Conservation (phyloP, 495 filamentous ascomycete genomes). For the Aspergillus saccharolyticus region DNA sequence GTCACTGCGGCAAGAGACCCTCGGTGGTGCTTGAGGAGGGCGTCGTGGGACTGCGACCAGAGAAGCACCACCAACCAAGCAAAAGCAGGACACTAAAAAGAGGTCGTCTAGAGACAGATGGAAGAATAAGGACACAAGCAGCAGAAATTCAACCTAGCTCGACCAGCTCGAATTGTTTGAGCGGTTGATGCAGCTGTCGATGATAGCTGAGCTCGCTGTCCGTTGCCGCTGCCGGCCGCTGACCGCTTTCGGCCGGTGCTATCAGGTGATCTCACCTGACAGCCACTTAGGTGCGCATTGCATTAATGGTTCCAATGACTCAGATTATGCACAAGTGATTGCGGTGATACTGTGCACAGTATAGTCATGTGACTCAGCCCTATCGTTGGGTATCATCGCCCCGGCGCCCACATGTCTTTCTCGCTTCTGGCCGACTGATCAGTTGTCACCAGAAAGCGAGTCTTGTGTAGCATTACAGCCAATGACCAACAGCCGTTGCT, state of each 20-base stretch:
- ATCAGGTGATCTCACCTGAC: slow-evolving; percentile 15
- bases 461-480: neutral
- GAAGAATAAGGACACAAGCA: neutral
- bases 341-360: neutral
- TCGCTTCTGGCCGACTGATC: neutral
- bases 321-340: neutral
- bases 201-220: slow-evolving; percentile 4
- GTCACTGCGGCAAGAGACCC: neutral
- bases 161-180: neutral
- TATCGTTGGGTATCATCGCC: neutral
- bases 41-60: neutral
- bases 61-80: neutral
- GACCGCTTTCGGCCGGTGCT: neutral
- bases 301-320: neutral
- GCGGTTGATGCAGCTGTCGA: neutral
- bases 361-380: slow-evolving; percentile 22
- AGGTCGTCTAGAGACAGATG: neutral
- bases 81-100: neutral
- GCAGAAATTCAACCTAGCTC: neutral
- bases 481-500: neutral
- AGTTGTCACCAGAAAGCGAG: neutral
- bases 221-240: neutral
- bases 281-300: neutral
- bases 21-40: neutral
- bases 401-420: neutral